phyloP scores from a whole-genome alignment of 768 basidiomycete genomes.

The Suillus tomentosus region DNA sequence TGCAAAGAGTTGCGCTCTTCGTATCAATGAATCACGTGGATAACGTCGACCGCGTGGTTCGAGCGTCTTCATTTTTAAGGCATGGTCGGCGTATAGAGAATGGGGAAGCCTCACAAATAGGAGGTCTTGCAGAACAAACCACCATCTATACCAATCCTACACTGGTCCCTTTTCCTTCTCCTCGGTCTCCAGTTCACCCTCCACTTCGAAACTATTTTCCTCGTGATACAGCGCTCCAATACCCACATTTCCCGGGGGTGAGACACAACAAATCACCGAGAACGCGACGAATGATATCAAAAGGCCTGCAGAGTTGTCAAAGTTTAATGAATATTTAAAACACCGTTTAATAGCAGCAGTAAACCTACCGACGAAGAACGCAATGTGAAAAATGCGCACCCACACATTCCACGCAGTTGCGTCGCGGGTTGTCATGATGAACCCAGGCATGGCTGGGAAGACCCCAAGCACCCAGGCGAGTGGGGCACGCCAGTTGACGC shows the following conservation, averaged over 20 bases:
- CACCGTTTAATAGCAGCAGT: not conserved
- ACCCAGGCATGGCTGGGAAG: slow-evolving; percentile 20
- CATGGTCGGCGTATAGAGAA: too few species aligned
- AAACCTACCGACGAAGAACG: slow-evolving; percentile 20
- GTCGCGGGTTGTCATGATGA: slow-evolving; percentile 20
- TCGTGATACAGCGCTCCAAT: not conserved
- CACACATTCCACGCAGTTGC: slow-evolving; percentile 18
- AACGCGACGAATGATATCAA: not conserved
- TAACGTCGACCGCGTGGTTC: too few species aligned
- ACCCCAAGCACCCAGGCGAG: slow-evolving; percentile 17
- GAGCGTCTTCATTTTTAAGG: too few species aligned
- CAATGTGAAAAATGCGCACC: slow-evolving; percentile 22
- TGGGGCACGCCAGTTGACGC: slow-evolving; percentile 17
- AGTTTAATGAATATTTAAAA: not conserved
- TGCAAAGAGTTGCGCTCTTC: too few species aligned
- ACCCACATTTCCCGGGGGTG: not conserved
- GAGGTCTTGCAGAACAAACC: not conserved
- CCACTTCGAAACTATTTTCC: not conserved
- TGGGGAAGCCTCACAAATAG: too few species aligned
- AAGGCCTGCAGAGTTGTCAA: not conserved
- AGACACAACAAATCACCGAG: slow-evolving; percentile 1
- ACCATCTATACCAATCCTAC: not conserved
- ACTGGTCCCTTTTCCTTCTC: not conserved
- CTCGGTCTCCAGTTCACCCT: not conserved
- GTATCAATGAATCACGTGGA: too few species aligned